Evolutionary conservation across 1,284 basidiomycete species (phyloP).

Genomic region (Pyrrhoderma lamaoense): DNA sequence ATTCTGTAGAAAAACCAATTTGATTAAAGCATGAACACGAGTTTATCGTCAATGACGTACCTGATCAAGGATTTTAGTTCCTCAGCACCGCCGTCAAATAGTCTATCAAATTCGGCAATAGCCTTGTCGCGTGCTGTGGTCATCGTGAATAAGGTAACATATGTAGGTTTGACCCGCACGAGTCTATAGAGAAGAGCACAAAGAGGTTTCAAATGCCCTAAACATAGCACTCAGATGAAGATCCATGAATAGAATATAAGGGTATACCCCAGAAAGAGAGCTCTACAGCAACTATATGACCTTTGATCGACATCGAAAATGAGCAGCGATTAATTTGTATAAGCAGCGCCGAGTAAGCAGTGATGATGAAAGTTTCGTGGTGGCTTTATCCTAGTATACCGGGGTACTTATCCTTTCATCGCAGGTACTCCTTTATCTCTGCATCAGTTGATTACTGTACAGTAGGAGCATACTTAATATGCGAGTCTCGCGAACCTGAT

Average conservation of each 20-base stretch:
- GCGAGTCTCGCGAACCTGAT: no score
- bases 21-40: no score
- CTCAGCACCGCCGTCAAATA: conserved; percentile 2
- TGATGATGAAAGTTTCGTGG: no score
- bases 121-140: not conserved
- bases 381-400: no score
- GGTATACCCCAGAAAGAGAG: conserved; percentile 9
- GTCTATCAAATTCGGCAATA: not conserved
- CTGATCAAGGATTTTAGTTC: conserved; percentile 1
- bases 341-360: no score
- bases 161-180: not conserved
- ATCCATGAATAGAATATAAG: no score
- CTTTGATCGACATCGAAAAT: not conserved
- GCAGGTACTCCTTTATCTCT: no score
- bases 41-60: not conserved
- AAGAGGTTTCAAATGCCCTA: conserved; percentile 10
- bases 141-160: conserved; percentile 6
- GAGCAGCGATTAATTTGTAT: no score
- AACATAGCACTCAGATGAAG: no score
- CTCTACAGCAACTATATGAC: conserved; percentile 6
- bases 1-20: not conserved
- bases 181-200: conserved; percentile 6
- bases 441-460: no score
- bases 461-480: no score
- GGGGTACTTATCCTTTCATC: no score